Conservation (phyloP, 805 yeast genomes). For the Ogataea nitratoaversa region DNA sequence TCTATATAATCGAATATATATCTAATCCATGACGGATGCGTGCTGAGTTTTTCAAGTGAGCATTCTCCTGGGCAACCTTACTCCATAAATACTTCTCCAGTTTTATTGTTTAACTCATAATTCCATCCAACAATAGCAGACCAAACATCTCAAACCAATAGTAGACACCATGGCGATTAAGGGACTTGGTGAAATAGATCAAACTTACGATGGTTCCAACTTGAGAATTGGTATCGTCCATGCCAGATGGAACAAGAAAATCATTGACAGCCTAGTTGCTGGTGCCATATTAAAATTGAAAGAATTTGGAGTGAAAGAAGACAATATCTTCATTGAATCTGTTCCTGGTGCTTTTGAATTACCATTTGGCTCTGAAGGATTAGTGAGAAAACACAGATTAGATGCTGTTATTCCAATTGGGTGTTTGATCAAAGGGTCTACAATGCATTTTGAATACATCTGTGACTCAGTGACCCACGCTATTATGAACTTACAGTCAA, state of each 20-base stretch:
- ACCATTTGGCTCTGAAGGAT: slow-evolving; percentile 70
- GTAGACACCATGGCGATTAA: slow-evolving; percentile 51
- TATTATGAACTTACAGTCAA: slow-evolving; percentile 75
- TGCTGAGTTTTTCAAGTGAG: no score
- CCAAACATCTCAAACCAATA: background rate
- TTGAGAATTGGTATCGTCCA: slow-evolving; percentile 83
- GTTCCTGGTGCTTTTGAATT: slow-evolving; percentile 96
- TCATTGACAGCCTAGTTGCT: slow-evolving; percentile 72
- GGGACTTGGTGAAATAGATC: slow-evolving; percentile 64
- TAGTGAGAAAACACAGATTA: slow-evolving; percentile 45
- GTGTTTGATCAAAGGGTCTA: slow-evolving; percentile 89
- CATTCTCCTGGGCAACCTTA: no score
- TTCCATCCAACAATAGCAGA: no score
- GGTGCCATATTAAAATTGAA: slow-evolving; percentile 66
- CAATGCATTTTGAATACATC: slow-evolving; percentile 98
- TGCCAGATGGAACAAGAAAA: slow-evolving; percentile 88
- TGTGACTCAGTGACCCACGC: slow-evolving; percentile 85
- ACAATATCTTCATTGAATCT: slow-evolving; percentile 73
- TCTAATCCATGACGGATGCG: no score
- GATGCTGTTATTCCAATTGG: slow-evolving; percentile 95
- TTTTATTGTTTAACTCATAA: no score
- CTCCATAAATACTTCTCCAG: no score
- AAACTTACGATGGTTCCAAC: slow-evolving; percentile 46
- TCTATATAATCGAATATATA: no score
- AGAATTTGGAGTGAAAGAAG: slow-evolving; percentile 66